Conservation (phyloP, 1,284 basidiomycete species). For the Malassezia slooffiae region DNA sequence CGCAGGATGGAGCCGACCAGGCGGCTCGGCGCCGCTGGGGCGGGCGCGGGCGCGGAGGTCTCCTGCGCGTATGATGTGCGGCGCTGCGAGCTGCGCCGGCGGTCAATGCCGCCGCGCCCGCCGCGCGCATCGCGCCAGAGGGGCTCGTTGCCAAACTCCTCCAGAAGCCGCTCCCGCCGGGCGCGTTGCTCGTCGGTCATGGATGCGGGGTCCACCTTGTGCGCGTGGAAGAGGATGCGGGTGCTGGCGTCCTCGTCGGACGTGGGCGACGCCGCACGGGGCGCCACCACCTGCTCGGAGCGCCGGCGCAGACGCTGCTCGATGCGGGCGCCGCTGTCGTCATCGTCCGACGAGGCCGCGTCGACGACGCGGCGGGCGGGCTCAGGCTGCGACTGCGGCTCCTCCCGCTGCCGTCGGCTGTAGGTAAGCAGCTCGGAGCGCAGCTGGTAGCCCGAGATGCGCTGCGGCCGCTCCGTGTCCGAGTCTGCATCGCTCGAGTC, state of each 20-base stretch:
- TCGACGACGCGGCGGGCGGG: no score
- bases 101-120: constrained; percentile 9
- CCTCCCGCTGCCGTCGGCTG: neutral
- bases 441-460: constrained; percentile 5
- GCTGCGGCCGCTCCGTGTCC: no score
- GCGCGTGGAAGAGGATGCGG: constrained; percentile 2
- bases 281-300: no score
- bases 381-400: no score
- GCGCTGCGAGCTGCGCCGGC: constrained; percentile 3
- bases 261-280: neutral
- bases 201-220: constrained; percentile 1
- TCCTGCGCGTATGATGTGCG: no score
- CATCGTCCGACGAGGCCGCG: neutral
- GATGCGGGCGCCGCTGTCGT: neutral
- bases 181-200: constrained; percentile 5
- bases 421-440: constrained; percentile 7
- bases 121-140: constrained; percentile 12
- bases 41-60: neutral
- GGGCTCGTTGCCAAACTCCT: constrained; percentile 15
- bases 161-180: constrained; percentile 6
- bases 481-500: constrained; percentile 15
- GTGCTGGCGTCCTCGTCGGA: constrained; percentile 10
- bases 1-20: constrained; percentile 7
- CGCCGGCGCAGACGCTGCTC: neutral
- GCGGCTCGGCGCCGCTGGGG: constrained; percentile 4